Base-by-base conservation (phyloP, 495 filamentous ascomycete species). In the Usnea hakonensis region DNA sequence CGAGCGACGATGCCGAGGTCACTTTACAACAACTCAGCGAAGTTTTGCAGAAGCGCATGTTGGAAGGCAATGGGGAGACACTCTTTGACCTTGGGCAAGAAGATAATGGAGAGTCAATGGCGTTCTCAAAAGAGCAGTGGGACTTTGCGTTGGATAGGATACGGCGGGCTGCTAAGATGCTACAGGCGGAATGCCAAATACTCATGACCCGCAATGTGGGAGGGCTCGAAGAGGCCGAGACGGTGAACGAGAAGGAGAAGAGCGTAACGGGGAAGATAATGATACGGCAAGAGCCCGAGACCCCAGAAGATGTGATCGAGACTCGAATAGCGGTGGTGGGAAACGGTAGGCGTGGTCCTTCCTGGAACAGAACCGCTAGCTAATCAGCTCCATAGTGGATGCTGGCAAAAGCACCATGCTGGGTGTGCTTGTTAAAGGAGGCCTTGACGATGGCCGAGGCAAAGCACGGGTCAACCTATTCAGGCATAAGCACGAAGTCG, bases 381-480 rank as follows among this genome's bases (percentile, higher is more conserved):
- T 67, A 56, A 64, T 26, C 32, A 50, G n/a, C 21, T 41, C 44
- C 52, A 16, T 60, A 86, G 91, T 97, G 58, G 94, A 98, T 71
- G 94, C 94, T 17, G 94, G 94, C 0, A 98, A 98, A 73, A 93
- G 89, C 71, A 97, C 95, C 60, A 91, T 97, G 88, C 80, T 98
- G 1, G 94, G 94, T 52, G 94, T 98, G 4, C 78, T 98, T 28
- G 95, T 97, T 8, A 97, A 98, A 76, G 94, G 94, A 8, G 86
- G 87, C 55, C 85, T 98, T 11, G 94, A 98, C 69, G 94, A 98
- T 78, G 94, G 94, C 6, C 83, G 94, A 66, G 94, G 94, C 32
- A 93, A 90, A 75, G 91, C 92, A 40, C 88, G 94, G 57, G 88
- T 98, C 62, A 98, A 97, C 66, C 88, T 98, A 16, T 98, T 98